These are phyloP conservation scores for Pyrenophora graminea DNA, from an alignment of 2,329 filamentous ascomycete species.

Conservation along the genomic window DNA sequence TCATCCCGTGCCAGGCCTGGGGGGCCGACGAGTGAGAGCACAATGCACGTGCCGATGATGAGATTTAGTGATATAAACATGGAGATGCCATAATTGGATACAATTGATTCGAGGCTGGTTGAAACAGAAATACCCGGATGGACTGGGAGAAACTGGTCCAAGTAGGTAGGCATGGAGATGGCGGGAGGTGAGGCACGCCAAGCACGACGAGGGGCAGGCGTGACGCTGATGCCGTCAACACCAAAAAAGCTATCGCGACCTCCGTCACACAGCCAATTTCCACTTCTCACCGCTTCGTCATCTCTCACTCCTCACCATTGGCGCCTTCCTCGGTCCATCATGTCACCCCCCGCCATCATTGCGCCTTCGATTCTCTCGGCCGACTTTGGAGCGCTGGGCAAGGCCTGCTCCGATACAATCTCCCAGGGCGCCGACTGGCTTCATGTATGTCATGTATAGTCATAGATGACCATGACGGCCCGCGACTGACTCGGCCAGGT, in stretches of 20 bases:
- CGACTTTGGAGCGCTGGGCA: conserved; percentile 87
- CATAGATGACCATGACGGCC: neutral
- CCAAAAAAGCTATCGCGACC: conserved; percentile 37
- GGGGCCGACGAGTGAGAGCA: too few species aligned
- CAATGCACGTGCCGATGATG: too few species aligned
- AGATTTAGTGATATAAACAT: too few species aligned
- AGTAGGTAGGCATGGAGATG: neutral
- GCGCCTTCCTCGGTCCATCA: conserved; percentile 49
- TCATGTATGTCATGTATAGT: conserved; percentile 37
- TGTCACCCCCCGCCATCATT: conserved; percentile 92
- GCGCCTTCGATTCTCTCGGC: conserved; percentile 97
- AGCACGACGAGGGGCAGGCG: conserved; percentile 25
- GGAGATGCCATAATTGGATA: too few species aligned
- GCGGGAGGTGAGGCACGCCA: conserved; percentile 18
- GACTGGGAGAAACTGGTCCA: neutral
- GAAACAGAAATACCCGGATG: neutral
- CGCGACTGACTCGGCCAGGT: conserved; percentile 77
- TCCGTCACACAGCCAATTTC: conserved; percentile 29
- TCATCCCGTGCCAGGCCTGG: too few species aligned
- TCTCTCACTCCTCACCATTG: conserved; percentile 16
- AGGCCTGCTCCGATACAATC: conserved; percentile 86
- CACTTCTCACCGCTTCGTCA: conserved; percentile 16
- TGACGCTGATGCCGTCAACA: conserved; percentile 37
- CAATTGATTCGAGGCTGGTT: neutral
- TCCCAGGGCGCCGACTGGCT: conserved; percentile 70